Evolutionary conservation across 345 rosid genomes (phyloP).

Genomic region (Psidium guajava): DNA sequence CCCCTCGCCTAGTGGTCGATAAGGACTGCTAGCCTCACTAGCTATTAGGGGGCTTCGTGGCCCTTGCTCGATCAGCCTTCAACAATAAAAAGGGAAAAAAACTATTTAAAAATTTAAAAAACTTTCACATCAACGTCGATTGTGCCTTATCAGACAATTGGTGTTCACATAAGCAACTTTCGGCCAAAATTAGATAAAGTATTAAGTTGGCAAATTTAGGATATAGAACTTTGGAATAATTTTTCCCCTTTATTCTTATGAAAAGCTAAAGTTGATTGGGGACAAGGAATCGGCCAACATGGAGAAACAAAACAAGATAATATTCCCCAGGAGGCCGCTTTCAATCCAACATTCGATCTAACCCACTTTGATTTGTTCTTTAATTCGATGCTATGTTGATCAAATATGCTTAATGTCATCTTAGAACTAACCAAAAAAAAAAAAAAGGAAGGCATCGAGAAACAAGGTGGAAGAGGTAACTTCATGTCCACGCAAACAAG

Average conservation of each 20-base stretch:
- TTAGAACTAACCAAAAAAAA: neutral
- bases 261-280: neutral
- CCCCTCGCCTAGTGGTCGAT: too few species aligned
- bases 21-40: too few species aligned
- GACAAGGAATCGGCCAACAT: neutral
- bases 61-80: too few species aligned
- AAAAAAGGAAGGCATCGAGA: neutral
- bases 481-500: neutral
- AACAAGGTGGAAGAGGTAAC: neutral
- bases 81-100: too few species aligned
- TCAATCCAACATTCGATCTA: neutral
- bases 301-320: neutral
- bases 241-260: neutral
- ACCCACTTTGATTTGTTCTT: neutral
- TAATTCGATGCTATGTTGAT: neutral
- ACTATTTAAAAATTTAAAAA: too few species aligned
- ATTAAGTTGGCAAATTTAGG: too few species aligned
- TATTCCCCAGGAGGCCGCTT: neutral
- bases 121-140: fast-evolving
- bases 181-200: too few species aligned
- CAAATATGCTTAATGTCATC: neutral
- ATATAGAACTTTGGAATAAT: too few species aligned
- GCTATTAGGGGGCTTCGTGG: too few species aligned
- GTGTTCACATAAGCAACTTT: too few species aligned
- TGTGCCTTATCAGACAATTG: too few species aligned